A percentile compares a stretch with the other conserved stretches of the same genome.
Conservation (phyloP, 345 rosid genomes). For the Passiflora organensis region DNA sequence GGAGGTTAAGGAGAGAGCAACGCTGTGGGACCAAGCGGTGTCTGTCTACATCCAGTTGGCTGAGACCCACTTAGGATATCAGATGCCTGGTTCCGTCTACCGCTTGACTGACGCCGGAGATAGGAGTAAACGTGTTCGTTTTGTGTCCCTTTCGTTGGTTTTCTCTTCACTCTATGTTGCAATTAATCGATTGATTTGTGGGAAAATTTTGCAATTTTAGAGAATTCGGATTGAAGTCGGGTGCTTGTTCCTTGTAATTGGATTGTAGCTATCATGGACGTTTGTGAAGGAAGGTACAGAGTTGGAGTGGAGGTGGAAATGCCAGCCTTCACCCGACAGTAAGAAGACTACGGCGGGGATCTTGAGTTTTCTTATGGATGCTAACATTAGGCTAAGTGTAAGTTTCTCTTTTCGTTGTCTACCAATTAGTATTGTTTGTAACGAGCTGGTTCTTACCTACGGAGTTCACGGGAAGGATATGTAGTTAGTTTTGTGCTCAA, state of each 20-base stretch:
- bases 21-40: conserved; percentile 82
- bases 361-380: conserved; percentile 83
- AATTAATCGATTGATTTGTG: background rate
- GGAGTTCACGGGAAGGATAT: too few species aligned
- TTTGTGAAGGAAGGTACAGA: conserved; percentile 86
- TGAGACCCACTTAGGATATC: conserved; percentile 77
- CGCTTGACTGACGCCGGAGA: conserved; percentile 68
- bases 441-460: too few species aligned
- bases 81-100: conserved; percentile 61
- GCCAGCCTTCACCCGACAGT: conserved; percentile 45
- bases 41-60: conserved; percentile 62
- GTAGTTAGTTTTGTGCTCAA: too few species aligned
- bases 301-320: conserved; percentile 93
- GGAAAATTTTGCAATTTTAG: background rate
- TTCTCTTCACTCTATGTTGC: background rate
- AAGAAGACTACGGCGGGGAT: conserved; percentile 47
- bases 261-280: conserved; percentile 74
- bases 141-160: background rate
- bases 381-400: conserved; percentile 76
- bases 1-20: conserved; percentile 69
- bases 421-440: background rate
- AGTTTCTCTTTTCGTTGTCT: background rate
- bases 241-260: background rate
- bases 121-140: conserved; percentile 60
- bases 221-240: background rate